phyloP scores from a whole-genome alignment of 257 asterid species.

The Rhazya stricta region DNA sequence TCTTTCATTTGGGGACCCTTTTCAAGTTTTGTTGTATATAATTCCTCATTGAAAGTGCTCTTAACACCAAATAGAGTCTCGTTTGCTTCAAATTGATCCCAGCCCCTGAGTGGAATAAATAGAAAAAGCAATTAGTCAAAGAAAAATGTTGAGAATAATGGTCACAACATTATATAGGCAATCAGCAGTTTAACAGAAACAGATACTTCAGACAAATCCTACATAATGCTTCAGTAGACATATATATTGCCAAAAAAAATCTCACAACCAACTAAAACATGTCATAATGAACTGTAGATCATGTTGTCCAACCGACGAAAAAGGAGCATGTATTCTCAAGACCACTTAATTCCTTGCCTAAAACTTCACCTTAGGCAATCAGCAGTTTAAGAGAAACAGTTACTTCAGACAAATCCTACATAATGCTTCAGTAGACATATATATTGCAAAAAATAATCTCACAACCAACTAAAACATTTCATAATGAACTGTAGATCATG shows the following conservation, averaged over 20 bases:
- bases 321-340: not conserved
- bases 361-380: not conserved
- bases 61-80: conserved; percentile 84
- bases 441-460: not conserved
- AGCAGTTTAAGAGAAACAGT: not conserved
- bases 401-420: not conserved
- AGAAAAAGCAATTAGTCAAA: not conserved
- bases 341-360: not conserved
- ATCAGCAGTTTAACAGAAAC: not conserved
- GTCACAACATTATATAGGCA: not conserved
- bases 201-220: not conserved
- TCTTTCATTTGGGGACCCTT: conserved; percentile 87
- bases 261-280: not conserved
- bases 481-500: not conserved
- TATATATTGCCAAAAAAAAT: not conserved
- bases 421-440: not conserved
- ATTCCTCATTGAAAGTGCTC: conserved; percentile 93
- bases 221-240: not conserved
- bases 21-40: conserved; percentile 91
- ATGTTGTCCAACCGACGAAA: not conserved
- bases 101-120: conserved; percentile 48
- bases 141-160: not conserved
- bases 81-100: conserved; percentile 95
- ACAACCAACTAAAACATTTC: not conserved
- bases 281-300: not conserved